Conservation (phyloP, 345 rosid species). For the Aurinia saxatilis region DNA sequence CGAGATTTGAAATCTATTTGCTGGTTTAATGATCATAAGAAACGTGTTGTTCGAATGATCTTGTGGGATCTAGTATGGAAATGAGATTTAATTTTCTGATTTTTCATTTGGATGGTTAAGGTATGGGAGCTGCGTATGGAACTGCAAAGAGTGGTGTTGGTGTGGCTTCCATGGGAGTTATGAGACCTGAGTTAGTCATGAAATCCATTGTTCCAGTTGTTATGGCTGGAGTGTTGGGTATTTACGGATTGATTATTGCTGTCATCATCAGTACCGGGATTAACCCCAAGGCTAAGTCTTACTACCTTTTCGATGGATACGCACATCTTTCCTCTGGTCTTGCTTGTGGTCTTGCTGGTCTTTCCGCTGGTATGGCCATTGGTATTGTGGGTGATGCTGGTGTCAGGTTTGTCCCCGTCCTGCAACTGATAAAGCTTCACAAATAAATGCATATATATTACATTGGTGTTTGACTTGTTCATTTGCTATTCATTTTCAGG, state of each 20-base stretch:
- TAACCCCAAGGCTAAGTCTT: conserved; percentile 37
- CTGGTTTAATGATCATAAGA: neutral
- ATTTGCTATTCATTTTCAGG: conserved; percentile 12
- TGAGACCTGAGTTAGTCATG: conserved; percentile 37
- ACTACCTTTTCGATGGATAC: conserved; percentile 35
- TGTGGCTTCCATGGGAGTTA: conserved; percentile 36
- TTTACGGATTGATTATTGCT: conserved; percentile 32
- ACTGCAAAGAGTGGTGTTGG: conserved; percentile 37
- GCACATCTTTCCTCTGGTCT: conserved; percentile 35
- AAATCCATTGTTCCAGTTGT: conserved; percentile 34
- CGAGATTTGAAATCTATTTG: neutral
- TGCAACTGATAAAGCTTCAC: neutral
- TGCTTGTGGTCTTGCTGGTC: conserved; percentile 37
- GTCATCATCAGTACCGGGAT: conserved; percentile 39
- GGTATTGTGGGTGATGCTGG: conserved; percentile 36
- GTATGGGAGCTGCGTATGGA: conserved; percentile 38
- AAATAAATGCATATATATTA: neutral
- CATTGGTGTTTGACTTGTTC: neutral
- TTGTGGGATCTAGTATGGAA: neutral
- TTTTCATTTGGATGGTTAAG: conserved; percentile 10
- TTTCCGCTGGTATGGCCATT: conserved; percentile 37
- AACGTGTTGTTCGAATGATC: neutral
- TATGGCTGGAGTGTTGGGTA: conserved; percentile 39
- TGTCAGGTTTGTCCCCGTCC: conserved; percentile 29
- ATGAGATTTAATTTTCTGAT: neutral